These are phyloP conservation scores for Debaryomyces tyrocola DNA, from an alignment of 805 yeast species.

Conservation along the genomic window DNA sequence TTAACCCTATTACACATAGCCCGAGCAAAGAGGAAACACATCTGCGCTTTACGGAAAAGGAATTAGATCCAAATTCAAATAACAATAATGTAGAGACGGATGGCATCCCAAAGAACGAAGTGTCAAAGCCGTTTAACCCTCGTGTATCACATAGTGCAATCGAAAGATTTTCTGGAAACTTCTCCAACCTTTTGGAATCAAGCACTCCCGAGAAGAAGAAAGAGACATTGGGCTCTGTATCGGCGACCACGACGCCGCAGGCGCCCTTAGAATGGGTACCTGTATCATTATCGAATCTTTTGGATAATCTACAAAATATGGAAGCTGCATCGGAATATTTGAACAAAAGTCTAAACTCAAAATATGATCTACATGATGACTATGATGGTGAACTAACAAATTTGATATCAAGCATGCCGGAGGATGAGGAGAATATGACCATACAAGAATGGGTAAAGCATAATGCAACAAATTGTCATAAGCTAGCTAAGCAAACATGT, in stretches of 20 bases:
- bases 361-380: slow-evolving; percentile 55
- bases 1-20: too few species aligned
- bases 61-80: neutral
- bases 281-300: neutral
- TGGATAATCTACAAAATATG: slow-evolving; percentile 21
- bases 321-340: slow-evolving; percentile 37
- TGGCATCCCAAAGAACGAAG: neutral
- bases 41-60: too few species aligned
- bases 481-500: slow-evolving; percentile 46
- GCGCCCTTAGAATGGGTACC: slow-evolving; percentile 1
- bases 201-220: slow-evolving; percentile 13
- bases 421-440: slow-evolving; percentile 64
- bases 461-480: slow-evolving; percentile 55
- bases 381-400: slow-evolving; percentile 62
- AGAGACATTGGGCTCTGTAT: neutral
- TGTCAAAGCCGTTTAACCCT: neutral
- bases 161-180: slow-evolving; percentile 7
- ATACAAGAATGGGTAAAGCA: slow-evolving; percentile 67
- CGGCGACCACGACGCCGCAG: neutral
- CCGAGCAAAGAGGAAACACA: too few species aligned
- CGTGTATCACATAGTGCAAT: neutral
- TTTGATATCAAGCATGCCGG: slow-evolving; percentile 70
- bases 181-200: slow-evolving; percentile 11
- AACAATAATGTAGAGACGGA: neutral
- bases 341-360: slow-evolving; percentile 31